Percentiles rank a stretch among this genome's conserved stretches.
phyloP scores from a whole-genome alignment of 2,329 filamentous ascomycete genomes.

The Cercospora sp. region DNA sequence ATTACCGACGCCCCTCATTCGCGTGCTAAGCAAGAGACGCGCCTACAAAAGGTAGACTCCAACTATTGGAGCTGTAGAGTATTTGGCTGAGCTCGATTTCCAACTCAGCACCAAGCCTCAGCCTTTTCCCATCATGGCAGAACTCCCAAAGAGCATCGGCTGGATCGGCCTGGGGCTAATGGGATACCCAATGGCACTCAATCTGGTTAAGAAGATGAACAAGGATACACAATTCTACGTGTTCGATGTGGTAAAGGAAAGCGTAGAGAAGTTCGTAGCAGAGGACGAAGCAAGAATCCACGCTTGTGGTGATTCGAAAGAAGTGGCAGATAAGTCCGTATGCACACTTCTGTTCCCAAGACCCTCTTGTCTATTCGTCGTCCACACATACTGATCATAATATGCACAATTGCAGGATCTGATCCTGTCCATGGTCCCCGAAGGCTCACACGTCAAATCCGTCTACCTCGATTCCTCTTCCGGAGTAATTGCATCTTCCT shows the following conservation, averaged over 20 bases:
- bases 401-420: slow-evolving; percentile 43
- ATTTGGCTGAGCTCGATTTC: not conserved
- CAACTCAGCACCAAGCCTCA: not conserved
- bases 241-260: slow-evolving; percentile 51
- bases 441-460: slow-evolving; percentile 53
- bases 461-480: slow-evolving; percentile 52
- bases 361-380: not conserved
- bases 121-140: slow-evolving; percentile 25
- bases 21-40: slow-evolving; percentile 7
- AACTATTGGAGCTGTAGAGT: not conserved
- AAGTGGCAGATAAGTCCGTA: slow-evolving; percentile 55
- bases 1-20: slow-evolving; percentile 6
- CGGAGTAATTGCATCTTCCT: slow-evolving; percentile 46
- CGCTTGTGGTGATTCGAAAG: slow-evolving; percentile 47
- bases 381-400: not conserved
- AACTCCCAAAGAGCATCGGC: slow-evolving; percentile 40
- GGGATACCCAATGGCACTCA: slow-evolving; percentile 56
- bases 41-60: slow-evolving; percentile 9
- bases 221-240: slow-evolving; percentile 48
- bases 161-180: slow-evolving; percentile 60
- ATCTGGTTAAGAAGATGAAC: slow-evolving; percentile 52
- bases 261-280: slow-evolving; percentile 47
- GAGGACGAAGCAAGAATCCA: slow-evolving; percentile 45
- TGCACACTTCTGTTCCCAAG: slow-evolving; percentile 20
- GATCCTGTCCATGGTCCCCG: slow-evolving; percentile 57